Conservation (phyloP, 805 yeast species). For the Wickerhamia fluorescens region DNA sequence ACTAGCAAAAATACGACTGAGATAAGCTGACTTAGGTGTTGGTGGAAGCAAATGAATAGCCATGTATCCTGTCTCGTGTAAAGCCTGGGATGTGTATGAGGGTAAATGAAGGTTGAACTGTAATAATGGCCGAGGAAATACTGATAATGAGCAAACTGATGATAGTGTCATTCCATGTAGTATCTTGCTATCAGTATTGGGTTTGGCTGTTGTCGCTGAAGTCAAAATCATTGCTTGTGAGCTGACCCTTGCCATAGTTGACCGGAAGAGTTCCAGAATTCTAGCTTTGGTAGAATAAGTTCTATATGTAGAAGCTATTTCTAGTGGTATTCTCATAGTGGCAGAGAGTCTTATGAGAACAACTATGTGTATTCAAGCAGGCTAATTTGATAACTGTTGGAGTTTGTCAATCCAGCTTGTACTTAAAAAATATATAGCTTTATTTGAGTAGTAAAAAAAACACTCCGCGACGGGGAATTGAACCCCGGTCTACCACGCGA, state of each 20-base stretch:
- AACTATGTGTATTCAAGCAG: too few relatives aligned
- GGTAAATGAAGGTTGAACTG: slow-evolving; percentile 87
- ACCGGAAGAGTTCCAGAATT: slow-evolving; percentile 14
- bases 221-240: slow-evolving; percentile 40
- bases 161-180: slow-evolving; percentile 79
- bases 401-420: too few relatives aligned
- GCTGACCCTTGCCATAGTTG: slow-evolving; percentile 30
- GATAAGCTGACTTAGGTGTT: slow-evolving; percentile 39
- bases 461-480: slow-evolving; percentile 18
- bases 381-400: too few relatives aligned
- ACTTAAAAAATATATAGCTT: too few relatives aligned
- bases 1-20: slow-evolving; percentile 60
- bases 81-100: slow-evolving; percentile 63
- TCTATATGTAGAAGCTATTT: too few relatives aligned
- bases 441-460: too few relatives aligned
- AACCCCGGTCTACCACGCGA: slow-evolving; percentile 18
- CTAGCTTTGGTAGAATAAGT: too few relatives aligned
- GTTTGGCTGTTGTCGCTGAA: slow-evolving; percentile 18
- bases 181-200: slow-evolving; percentile 1
- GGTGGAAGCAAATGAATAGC: slow-evolving; percentile 78
- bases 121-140: slow-evolving; percentile 68
- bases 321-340: too few relatives aligned
- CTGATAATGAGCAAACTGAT: slow-evolving; percentile 75
- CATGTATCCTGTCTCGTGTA: slow-evolving; percentile 51
- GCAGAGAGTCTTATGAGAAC: too few relatives aligned